These are phyloP conservation scores for Suhomyces xylopsoci DNA, from an alignment of 805 yeast species.

Conservation along the genomic window DNA sequence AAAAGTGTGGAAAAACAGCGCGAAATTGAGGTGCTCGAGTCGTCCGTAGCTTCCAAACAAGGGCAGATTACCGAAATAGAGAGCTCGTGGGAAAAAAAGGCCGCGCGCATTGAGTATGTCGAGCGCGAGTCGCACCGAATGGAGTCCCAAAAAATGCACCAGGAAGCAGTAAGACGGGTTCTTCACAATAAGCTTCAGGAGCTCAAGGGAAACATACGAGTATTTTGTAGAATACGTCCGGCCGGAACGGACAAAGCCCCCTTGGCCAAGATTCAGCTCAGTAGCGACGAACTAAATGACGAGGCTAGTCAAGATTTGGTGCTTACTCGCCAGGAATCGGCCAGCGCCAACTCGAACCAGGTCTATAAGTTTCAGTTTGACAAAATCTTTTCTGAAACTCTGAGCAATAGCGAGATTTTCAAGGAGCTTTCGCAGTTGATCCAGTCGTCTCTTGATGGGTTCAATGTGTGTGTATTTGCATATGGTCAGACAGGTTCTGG, in stretches of 20 bases:
- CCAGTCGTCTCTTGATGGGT: slow-evolving; percentile 78
- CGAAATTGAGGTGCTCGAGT: slow-evolving; percentile 15
- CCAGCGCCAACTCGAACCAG: slow-evolving; percentile 4
- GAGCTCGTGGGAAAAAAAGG: slow-evolving; percentile 3
- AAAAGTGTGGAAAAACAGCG: slow-evolving; percentile 10
- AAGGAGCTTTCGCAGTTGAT: slow-evolving; percentile 83
- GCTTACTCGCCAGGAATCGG: slow-evolving; percentile 18
- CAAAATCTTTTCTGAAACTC: slow-evolving; percentile 58
- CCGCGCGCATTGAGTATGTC: slow-evolving; percentile 5
- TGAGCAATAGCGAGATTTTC: slow-evolving; percentile 64
- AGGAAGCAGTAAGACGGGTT: slow-evolving; percentile 56
- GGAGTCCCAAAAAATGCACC: slow-evolving; percentile 38
- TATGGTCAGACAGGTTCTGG: slow-evolving; percentile 96
- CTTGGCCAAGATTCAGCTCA: slow-evolving; percentile 15
- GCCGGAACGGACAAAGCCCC: slow-evolving; percentile 6
- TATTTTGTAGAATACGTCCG: slow-evolving; percentile 73
- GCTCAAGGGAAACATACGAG: slow-evolving; percentile 87
- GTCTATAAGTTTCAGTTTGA: slow-evolving; percentile 63
- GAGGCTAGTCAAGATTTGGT: slow-evolving; percentile 35
- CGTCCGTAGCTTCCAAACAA: slow-evolving; percentile 9
- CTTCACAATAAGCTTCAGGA: slow-evolving; percentile 79
- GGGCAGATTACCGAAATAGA: slow-evolving; percentile 8
- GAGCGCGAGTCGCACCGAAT: slow-evolving; percentile 1
- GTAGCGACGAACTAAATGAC: slow-evolving; percentile 27
- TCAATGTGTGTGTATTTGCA: slow-evolving; percentile 89